Evolutionary conservation across 2,329 filamentous ascomycete genomes (phyloP).

Genomic region (Alternaria viburni): DNA sequence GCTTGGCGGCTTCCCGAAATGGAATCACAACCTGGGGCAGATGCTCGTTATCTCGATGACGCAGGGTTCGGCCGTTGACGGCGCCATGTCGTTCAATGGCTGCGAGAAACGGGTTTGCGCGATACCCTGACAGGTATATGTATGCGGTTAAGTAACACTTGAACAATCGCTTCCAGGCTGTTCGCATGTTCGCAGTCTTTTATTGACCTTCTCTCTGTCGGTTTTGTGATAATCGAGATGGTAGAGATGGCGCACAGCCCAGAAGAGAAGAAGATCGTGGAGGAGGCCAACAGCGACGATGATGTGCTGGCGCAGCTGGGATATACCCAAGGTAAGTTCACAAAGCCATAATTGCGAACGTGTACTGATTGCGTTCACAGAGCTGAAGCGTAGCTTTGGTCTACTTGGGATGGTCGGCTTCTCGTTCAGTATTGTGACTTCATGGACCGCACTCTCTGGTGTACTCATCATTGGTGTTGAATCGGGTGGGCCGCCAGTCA

Average conservation of each 20-base stretch:
- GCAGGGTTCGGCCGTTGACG: background rate
- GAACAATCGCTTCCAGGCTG: background rate
- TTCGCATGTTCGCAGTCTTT: background rate
- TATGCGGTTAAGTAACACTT: background rate
- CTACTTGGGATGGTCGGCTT: conserved; percentile 66
- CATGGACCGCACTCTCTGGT: conserved; percentile 63
- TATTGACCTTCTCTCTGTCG: background rate
- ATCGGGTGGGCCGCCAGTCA: conserved; percentile 63
- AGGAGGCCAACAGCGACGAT: conserved; percentile 43
- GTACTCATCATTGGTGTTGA: conserved; percentile 63
- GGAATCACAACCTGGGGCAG: background rate
- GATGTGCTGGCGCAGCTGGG: conserved; percentile 50
- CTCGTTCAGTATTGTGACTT: conserved; percentile 64
- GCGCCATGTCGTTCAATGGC: background rate
- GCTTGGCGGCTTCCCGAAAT: conserved; percentile 7
- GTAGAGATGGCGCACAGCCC: conserved; percentile 14
- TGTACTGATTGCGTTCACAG: conserved; percentile 35
- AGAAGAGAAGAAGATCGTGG: conserved; percentile 34
- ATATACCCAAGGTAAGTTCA: conserved; percentile 46
- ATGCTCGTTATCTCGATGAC: conserved; percentile 14
- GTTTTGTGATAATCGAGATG: background rate
- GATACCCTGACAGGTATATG: conserved; percentile 13
- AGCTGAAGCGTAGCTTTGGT: conserved; percentile 63
- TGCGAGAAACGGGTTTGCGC: conserved; percentile 4
- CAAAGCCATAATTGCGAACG: background rate